Evolutionary conservation across 352 stramenopile genomes (phyloP).

Genomic region (Phytophthora rubi): DNA sequence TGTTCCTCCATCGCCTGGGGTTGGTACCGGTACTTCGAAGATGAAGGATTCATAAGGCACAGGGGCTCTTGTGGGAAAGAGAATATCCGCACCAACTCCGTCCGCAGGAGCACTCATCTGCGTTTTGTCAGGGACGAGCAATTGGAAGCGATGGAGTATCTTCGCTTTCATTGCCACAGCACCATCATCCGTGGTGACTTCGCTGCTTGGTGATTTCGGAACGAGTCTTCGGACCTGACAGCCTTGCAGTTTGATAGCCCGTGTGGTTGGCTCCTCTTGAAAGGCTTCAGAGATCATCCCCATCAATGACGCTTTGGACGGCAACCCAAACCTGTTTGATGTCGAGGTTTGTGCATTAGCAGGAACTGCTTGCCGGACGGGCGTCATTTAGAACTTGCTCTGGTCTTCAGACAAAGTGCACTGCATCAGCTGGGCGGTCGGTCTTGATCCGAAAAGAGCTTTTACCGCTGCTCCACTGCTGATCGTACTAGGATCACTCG

Average conservation of each 20-base stretch:
- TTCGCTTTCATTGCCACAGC: not conserved
- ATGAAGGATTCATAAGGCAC: slow-evolving; percentile 46
- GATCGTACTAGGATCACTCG: slow-evolving; percentile 13
- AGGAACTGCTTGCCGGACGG: slow-evolving; percentile 24
- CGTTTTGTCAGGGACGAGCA: slow-evolving; percentile 46
- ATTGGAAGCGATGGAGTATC: slow-evolving; percentile 40
- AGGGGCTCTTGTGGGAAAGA: slow-evolving; percentile 13
- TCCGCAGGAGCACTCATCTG: slow-evolving; percentile 8
- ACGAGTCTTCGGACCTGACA: slow-evolving; percentile 53
- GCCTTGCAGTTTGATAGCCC: slow-evolving; percentile 52
- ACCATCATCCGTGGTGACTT: not conserved
- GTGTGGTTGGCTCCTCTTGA: slow-evolving; percentile 34
- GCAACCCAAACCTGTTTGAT: slow-evolving; percentile 49
- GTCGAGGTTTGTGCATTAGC: slow-evolving; percentile 1
- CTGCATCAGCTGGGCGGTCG: slow-evolving; percentile 46
- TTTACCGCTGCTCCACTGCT: slow-evolving; percentile 35
- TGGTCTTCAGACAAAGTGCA: slow-evolving; percentile 67
- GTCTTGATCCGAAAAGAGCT: slow-evolving; percentile 39
- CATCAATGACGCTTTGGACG: slow-evolving; percentile 51
- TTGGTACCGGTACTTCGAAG: slow-evolving; percentile 38
- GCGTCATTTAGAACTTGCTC: slow-evolving; percentile 61
- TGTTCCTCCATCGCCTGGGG: slow-evolving; percentile 4
- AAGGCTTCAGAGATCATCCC: slow-evolving; percentile 61
- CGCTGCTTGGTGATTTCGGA: slow-evolving; percentile 15
- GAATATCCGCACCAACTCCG: slow-evolving; percentile 6